Evolutionary conservation across 2,329 filamentous ascomycete genomes (phyloP), one percentile per base, ranked within the genome.

Genomic region (Alternaria sp.): DNA sequence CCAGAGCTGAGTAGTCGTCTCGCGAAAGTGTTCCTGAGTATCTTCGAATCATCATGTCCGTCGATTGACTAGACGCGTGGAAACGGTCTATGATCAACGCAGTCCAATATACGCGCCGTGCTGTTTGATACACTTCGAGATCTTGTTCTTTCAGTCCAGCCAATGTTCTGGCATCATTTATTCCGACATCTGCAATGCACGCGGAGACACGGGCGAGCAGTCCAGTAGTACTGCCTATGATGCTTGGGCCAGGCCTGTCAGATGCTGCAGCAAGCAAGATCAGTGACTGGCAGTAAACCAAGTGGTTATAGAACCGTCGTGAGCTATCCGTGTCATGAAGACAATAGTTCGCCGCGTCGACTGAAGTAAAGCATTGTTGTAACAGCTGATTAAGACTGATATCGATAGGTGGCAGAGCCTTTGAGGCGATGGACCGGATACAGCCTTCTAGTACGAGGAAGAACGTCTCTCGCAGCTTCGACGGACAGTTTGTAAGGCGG

Each of bases 81-180:
- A 79, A 79, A 21, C 77, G 75, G 52, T 80, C 79, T n/a, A 80
- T 45, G 28, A 79, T 78, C 53, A 80, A 74, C 1, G 76, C 67
- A 36, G 74, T 68, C 77, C 77, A 80, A 57, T 79, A 80, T 2
- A 78, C 70, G 51, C 77, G 77, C 2, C 79, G 73, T 28, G 76
- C 69, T 21, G 71, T 67, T 9, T 77, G 68, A 26, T 71, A 77
- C 8, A 66, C 50, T 17, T 80, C 77, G 26, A 63, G 59, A 36
- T 78, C 75, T 51, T 78, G 76, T 11, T 78, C 73, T 50, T 73
- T 73, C 9, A 79, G 51, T 13, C 54, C 53, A 12, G 57, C 58
- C 17, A 79, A 52, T 1, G 68, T 67, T 32, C 74, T 73, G 5
- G 69, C 58, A 61, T 78, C 74, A 46, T 80, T 78, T 30, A 80